phyloP scores from a whole-genome alignment of 176 grass and related monocot genomes.

The Musa troglodytarum region DNA sequence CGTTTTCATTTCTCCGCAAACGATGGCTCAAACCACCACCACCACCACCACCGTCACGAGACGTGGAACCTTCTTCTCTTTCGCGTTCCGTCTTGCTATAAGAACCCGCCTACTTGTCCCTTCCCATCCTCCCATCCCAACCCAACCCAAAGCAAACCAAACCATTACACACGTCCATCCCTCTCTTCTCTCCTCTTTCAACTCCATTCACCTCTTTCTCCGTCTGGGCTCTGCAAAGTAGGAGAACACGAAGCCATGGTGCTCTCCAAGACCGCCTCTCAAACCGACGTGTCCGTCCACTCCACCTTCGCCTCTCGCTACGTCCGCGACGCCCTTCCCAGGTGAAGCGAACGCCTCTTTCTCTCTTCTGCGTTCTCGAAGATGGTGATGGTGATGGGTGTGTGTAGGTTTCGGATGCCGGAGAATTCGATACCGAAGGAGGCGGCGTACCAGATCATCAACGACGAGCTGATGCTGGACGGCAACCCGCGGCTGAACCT shows the following conservation, averaged over 20 bases:
- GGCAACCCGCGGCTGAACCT: conserved; percentile 95
- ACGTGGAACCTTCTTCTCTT: neutral
- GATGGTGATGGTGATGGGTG: neutral
- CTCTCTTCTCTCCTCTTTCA: too few relatives aligned
- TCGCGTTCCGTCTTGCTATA: too few relatives aligned
- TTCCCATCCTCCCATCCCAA: neutral
- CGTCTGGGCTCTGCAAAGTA: neutral
- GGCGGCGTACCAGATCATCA: conserved; percentile 99
- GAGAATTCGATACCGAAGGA: conserved; percentile 93
- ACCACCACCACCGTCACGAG: neutral
- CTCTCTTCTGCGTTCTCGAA: neutral
- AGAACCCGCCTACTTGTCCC: neutral
- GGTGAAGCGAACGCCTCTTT: conserved; percentile 5
- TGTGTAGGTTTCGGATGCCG: conserved; percentile 67
- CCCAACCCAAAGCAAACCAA: neutral
- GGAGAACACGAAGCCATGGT: conserved; percentile 25
- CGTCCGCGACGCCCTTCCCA: conserved; percentile 69
- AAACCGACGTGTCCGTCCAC: conserved; percentile 71
- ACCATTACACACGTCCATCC: neutral
- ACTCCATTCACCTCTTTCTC: too few relatives aligned
- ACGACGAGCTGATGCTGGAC: conserved; percentile 98
- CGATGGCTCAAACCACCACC: too few relatives aligned
- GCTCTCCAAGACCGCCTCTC: conserved; percentile 54
- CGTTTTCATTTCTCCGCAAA: neutral
- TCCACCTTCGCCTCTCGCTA: conserved; percentile 97